Conservation (phyloP, 352 stramenopile species). For the Elongisporangium prolatum region DNA sequence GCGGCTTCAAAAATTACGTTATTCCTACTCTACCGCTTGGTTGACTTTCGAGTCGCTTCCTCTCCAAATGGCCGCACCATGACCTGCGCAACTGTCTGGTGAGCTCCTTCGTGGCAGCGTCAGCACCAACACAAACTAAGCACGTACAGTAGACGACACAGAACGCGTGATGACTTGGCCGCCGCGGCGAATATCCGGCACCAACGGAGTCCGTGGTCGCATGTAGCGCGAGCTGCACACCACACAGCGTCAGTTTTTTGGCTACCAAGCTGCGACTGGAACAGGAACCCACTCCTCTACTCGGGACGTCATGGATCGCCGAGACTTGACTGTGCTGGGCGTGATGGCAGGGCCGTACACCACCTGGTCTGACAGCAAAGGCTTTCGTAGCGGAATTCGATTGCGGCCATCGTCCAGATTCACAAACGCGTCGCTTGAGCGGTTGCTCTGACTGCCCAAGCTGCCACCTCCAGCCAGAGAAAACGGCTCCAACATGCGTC, state of each 20-base stretch:
- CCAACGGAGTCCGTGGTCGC: conserved; percentile 28
- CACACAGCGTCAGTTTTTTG: background rate
- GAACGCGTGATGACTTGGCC: conserved; percentile 48
- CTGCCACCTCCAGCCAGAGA: background rate
- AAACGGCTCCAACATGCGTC: background rate
- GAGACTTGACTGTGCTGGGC: conserved; percentile 25
- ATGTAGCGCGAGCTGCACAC: conserved; percentile 4
- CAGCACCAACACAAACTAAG: background rate
- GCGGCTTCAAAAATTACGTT: background rate
- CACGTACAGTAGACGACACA: conserved; percentile 32
- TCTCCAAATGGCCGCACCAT: conserved; percentile 54
- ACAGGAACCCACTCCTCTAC: conserved; percentile 1
- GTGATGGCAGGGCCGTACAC: conserved; percentile 66
- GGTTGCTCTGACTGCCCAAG: conserved; percentile 7
- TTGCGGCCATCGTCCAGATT: conserved; percentile 58
- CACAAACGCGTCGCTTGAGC: conserved; percentile 18
- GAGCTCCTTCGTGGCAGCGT: background rate
- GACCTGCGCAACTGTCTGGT: conserved; percentile 20
- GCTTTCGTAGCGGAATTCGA: conserved; percentile 49
- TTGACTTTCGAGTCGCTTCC: background rate
- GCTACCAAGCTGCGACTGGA: background rate
- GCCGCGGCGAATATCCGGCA: conserved; percentile 18
- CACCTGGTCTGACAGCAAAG: conserved; percentile 48
- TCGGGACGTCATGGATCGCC: background rate
- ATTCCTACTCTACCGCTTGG: background rate